These are phyloP conservation scores for Trichomonas gallinae DNA, from an alignment of 208 protist genomes.

Conservation along the genomic window DNA sequence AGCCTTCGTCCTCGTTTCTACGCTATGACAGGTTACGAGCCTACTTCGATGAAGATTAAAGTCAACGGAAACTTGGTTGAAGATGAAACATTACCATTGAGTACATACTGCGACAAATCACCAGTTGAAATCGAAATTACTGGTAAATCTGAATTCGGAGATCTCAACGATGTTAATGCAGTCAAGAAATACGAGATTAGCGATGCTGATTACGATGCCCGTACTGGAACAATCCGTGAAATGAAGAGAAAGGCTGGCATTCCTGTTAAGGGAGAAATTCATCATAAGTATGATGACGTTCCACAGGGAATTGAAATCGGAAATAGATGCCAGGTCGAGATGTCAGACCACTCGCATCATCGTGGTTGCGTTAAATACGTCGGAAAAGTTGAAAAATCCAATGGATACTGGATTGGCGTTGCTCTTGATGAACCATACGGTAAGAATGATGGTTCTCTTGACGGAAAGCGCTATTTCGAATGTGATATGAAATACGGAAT, in stretches of 20 bases:
- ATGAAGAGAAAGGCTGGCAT: not conserved
- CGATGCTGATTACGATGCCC: not conserved
- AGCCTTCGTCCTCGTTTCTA: not conserved
- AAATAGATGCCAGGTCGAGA: not conserved
- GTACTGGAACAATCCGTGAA: not conserved
- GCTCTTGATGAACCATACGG: not conserved
- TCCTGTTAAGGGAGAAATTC: conserved; percentile 1
- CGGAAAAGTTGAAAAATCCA: not conserved
- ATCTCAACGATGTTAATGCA: not conserved
- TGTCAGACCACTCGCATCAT: not conserved
- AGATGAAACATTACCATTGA: not conserved
- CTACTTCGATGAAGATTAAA: not conserved
- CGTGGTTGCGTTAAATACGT: not conserved
- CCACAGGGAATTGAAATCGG: conserved; percentile 2
- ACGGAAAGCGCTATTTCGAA: conserved; percentile 6
- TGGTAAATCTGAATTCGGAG: not conserved
- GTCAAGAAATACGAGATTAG: not conserved
- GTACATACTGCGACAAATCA: not conserved
- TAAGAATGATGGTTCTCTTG: not conserved
- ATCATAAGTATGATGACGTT: not conserved
- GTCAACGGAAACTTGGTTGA: not conserved
- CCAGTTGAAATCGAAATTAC: not conserved
- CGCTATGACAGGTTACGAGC: not conserved
- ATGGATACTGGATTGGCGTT: conserved; percentile 17
- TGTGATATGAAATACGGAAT: conserved; percentile 10